Conservation (phyloP, 352 stramenopile genomes). For the Globisporangium barbulae region DNA sequence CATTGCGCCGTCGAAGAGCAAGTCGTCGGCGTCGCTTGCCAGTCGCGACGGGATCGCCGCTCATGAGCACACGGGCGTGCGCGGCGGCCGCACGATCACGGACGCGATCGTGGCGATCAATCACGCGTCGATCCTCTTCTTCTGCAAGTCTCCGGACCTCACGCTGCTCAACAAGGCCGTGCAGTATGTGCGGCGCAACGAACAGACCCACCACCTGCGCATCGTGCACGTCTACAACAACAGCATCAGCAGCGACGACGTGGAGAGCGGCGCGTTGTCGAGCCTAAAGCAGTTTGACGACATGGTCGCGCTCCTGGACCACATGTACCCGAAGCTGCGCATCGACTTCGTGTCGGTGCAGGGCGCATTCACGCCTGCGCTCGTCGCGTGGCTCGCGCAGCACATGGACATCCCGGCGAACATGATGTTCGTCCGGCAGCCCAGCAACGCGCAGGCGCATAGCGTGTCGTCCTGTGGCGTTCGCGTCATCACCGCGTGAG, state of each 20-base stretch:
- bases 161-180: slow-evolving; percentile 90
- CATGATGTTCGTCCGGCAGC: slow-evolving; percentile 90
- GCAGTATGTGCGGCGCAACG: slow-evolving; percentile 86
- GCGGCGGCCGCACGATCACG: slow-evolving; percentile 44
- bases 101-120: slow-evolving; percentile 48
- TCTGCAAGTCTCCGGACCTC: slow-evolving; percentile 82
- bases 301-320: slow-evolving; percentile 62
- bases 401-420: slow-evolving; percentile 69
- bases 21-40: not conserved
- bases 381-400: slow-evolving; percentile 72
- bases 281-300: slow-evolving; percentile 25
- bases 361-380: slow-evolving; percentile 48
- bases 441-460: slow-evolving; percentile 58
- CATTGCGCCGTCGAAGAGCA: slow-evolving; percentile 29
- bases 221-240: slow-evolving; percentile 72
- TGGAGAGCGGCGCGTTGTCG: not conserved
- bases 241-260: not conserved
- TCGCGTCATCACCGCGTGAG: slow-evolving; percentile 71
- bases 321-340: slow-evolving; percentile 85
- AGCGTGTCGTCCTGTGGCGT: slow-evolving; percentile 69
- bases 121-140: slow-evolving; percentile 77
- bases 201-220: slow-evolving; percentile 80
- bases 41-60: not conserved
- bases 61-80: slow-evolving; percentile 32
- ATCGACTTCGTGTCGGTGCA: slow-evolving; percentile 67